A percentile compares a stretch with the other conserved stretches of the same genome.
Conservation (phyloP, 2,329 filamentous ascomycete species). For the Penicillium glabrum region DNA sequence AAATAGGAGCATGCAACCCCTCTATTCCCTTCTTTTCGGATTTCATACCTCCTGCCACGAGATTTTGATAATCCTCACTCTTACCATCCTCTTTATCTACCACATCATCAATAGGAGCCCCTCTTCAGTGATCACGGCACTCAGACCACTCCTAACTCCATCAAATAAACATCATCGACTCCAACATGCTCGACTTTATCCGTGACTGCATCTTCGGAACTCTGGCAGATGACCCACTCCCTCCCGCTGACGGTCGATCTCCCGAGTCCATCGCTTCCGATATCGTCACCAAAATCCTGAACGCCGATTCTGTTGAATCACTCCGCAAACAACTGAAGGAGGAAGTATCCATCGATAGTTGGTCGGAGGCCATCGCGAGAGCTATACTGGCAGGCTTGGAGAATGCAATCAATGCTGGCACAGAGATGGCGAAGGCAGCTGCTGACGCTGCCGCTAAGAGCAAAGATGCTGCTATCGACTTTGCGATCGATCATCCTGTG, state of each 20-base stretch:
- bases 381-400: background rate
- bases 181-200: background rate
- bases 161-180: background rate
- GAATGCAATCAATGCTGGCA: background rate
- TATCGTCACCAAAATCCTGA: background rate
- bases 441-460: background rate
- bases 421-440: background rate
- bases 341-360: background rate
- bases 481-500: background rate
- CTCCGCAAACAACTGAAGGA: background rate
- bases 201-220: background rate
- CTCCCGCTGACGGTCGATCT: background rate
- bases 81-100: too few species aligned
- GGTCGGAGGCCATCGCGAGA: background rate
- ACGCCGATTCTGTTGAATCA: background rate
- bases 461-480: background rate
- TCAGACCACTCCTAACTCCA: accelerated
- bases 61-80: too few species aligned
- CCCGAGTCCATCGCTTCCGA: background rate
- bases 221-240: background rate
- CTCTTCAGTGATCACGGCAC: background rate
- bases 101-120: too few species aligned
- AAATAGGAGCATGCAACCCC: too few species aligned
- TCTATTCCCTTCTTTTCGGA: too few species aligned
- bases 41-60: too few species aligned